Percentiles rank a stretch among this genome's conserved stretches.
Evolutionary conservation across 2,329 filamentous ascomycete genomes (phyloP).

Genomic region (Colletotrichum tofieldiae): DNA sequence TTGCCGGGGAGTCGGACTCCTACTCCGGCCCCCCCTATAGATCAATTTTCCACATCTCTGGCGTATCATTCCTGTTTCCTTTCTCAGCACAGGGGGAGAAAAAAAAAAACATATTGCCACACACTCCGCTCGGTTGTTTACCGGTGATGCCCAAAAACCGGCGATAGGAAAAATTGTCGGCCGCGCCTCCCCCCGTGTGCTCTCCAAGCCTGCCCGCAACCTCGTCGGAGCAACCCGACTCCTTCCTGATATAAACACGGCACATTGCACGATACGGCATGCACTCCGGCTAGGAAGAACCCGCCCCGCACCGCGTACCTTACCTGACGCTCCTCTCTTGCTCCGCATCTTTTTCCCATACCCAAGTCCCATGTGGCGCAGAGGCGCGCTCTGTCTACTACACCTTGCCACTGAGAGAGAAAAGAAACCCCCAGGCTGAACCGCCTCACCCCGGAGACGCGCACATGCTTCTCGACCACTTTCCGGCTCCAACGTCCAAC

Average conservation of each 20-base stretch:
- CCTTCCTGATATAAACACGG: neutral
- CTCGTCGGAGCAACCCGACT: neutral
- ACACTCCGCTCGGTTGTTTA: conserved; percentile 16
- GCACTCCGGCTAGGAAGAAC: neutral
- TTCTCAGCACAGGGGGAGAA: neutral
- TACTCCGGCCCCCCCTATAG: conserved; percentile 28
- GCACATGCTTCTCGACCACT: neutral
- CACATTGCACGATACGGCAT: neutral
- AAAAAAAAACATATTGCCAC: conserved; percentile 19
- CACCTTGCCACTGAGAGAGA: conserved; percentile 21
- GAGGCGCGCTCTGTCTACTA: conserved; percentile 16
- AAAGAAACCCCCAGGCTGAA: neutral
- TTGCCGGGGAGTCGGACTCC: conserved; percentile 34
- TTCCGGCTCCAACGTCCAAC: neutral
- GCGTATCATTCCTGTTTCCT: conserved; percentile 14
- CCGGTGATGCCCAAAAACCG: conserved; percentile 6
- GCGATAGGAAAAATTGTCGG: neutral
- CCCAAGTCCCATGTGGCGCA: conserved; percentile 13
- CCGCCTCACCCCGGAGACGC: neutral
- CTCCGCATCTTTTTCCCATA: conserved; percentile 13
- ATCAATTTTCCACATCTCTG: conserved; percentile 28
- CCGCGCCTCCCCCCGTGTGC: conserved; percentile 4
- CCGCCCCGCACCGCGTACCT: neutral
- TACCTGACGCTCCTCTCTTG: neutral
- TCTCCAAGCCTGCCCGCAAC: conserved; percentile 10